Evolutionary conservation across 2,329 filamentous ascomycete genomes (phyloP), one percentile per base, ranked within the genome.

Genomic region (Simplicillium aogashimaense): DNA sequence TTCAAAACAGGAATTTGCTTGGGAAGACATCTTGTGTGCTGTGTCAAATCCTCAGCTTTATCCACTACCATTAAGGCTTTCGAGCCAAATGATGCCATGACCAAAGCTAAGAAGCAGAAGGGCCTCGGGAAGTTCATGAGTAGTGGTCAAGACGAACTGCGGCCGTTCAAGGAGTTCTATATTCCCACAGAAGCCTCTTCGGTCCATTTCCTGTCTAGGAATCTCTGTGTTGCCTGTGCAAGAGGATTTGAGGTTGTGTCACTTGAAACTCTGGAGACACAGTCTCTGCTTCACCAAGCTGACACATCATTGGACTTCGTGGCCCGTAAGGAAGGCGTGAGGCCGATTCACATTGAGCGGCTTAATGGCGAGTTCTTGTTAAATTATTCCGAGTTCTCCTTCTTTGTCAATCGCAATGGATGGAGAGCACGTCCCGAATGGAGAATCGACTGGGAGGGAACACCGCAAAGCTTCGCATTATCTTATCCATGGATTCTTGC

Each of bases 1-100:
- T 98, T 98, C 78, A 95, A 94, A 65, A 85, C 88, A 14, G 92
- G 92, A 31, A 94, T 95, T 53, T 97, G 92, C 57, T 74, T 95
- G 44, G 89, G 92, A 29, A 78, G 92, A 46, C 92, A 97, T 57
- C 72, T 98, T 40, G 92, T 98, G 25, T 97, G 90, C 64, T 94
- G 87, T 51, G 92, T 97, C 54, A 97, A 95, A 68, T 94, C 87
- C 32, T 90, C 85, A 14, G 86, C 89, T 3, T 69, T 97, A 28
- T 95, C 87, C 39, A 94, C 87, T 12, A 97, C 90, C 2, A 95
- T 98, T 69, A 97, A 97, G 65, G 92, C 97, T n/a, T 97, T 87
- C 63, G 90, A 98, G 64, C 92, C 92, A 1, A 95, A 94, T 65
- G 92, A 97, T 57, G 84, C 87, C 46, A 83, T 94, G 72, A 83